Percentiles rank a stretch among this genome's conserved stretches.
Evolutionary conservation across 805 yeast genomes (phyloP).

Genomic region (Spathaspora sp.): DNA sequence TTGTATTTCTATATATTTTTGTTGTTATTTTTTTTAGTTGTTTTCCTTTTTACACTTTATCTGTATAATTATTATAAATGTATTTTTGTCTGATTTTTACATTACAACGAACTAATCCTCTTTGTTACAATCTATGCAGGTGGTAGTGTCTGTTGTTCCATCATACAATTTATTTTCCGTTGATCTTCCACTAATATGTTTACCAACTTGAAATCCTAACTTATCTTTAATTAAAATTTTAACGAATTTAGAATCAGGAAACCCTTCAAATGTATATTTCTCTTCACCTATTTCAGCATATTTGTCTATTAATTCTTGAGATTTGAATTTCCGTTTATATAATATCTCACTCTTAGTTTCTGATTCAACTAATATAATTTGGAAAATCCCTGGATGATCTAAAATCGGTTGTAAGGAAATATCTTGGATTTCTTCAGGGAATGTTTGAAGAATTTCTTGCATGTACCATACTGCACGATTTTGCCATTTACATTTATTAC

Average conservation of each 20-base stretch:
- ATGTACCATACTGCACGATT: conserved; percentile 84
- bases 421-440: conserved; percentile 55
- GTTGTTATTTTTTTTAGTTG: neutral
- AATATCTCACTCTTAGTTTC: conserved; percentile 9
- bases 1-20: conserved; percentile 1
- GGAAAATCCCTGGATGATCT: conserved; percentile 23
- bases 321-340: conserved; percentile 55
- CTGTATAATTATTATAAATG: neutral
- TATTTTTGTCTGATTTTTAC: neutral
- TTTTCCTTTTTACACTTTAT: neutral
- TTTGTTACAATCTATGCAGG: conserved; percentile 14
- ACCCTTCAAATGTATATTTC: conserved; percentile 54
- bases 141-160: conserved; percentile 3
- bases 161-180: neutral
- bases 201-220: conserved; percentile 23
- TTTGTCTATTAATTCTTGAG: conserved; percentile 17
- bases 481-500: conserved; percentile 86
- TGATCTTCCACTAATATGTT: neutral
- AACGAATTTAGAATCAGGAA: conserved; percentile 80
- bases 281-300: conserved; percentile 19
- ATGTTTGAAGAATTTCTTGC: conserved; percentile 83
- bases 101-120: conserved; percentile 3
- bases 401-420: conserved; percentile 21
- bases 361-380: conserved; percentile 11
- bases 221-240: conserved; percentile 61